Evolutionary conservation across 768 basidiomycete species (phyloP), one percentile per base, ranked within the genome.

Genomic region (Tulasnella sp.): DNA sequence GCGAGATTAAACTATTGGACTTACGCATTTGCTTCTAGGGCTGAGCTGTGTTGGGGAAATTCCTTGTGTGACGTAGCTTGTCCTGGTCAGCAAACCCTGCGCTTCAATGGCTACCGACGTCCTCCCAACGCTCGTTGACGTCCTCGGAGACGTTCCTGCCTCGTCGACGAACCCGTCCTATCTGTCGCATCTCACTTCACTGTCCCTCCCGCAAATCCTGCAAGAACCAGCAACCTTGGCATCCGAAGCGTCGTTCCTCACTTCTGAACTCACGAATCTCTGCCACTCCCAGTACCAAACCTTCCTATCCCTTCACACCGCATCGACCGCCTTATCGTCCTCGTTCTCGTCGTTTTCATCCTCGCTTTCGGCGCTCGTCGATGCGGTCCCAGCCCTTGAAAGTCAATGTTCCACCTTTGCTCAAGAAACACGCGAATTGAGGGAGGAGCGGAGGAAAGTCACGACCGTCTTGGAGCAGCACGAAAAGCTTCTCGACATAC

Each of bases 211-310:
- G 38, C 89, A 90, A 44, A 88, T 98, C n/a, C 86, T 91, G 27
- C 85, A 90, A 0, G 92, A 96, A 83, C 97, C 97, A 0, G 87
- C 90, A 2, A 84, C 89, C 52, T 92, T 98, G 76, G 90, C 93
- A 74, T 93, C 94, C 0, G 95, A 97, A 79, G 90, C 94, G 0
- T 92, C 94, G 74, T 93, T 95, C 80, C 89, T 98, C 76, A 95
- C 95, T 9, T 92, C 94, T 68, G 96, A 95, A 78, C 88, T 98
- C 81, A 96, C 94, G 14, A 93, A 93, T 58, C 89, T 98, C 19
- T 97, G 96, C 78, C 93, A 95, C 80, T 92, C 94, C 6, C 96
- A 96, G 34, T 96, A 98, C 85, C 91, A 93, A 39, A 96, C 95
- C 0, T 97, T 98, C 84, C 89, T 97, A 14, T 92, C 93, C n/a